Percentiles rank a stretch among this genome's conserved stretches.
These are phyloP conservation scores for Amphichorda felina DNA, from an alignment of 2,329 filamentous ascomycete species.

Conservation along the genomic window DNA sequence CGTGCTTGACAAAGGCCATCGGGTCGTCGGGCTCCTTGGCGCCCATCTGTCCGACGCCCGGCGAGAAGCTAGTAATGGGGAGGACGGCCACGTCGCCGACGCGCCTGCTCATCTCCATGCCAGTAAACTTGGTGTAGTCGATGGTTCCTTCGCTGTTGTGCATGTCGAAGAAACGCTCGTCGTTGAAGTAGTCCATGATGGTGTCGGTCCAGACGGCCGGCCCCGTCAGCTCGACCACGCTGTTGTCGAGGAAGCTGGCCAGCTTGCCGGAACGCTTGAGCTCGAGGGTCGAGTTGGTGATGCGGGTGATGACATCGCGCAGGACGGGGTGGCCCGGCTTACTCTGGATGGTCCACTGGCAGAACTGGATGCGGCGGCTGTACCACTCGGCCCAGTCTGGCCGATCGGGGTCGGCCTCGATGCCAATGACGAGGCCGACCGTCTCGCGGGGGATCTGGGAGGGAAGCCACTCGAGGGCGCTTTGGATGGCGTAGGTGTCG, in stretches of 20 bases:
- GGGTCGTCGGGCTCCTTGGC: conserved; percentile 80
- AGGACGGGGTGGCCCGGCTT: conserved; percentile 92
- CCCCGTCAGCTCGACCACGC: conserved; percentile 87
- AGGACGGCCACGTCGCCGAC: conserved; percentile 89
- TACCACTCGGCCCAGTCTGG: conserved; percentile 94
- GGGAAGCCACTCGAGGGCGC: conserved; percentile 82
- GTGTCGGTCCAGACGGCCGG: conserved; percentile 90
- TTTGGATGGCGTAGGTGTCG: conserved; percentile 76
- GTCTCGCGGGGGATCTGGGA: conserved; percentile 60
- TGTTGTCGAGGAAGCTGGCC: conserved; percentile 47
- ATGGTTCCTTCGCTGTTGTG: conserved; percentile 58
- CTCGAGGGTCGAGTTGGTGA: conserved; percentile 70
- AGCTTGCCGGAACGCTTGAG: conserved; percentile 59
- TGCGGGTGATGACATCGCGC: conserved; percentile 73
- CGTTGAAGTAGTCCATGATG: conserved; percentile 89
- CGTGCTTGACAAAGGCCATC: conserved; percentile 95
- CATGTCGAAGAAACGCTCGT: conserved; percentile 79
- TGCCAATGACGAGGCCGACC: conserved; percentile 82
- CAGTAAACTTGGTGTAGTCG: conserved; percentile 80
- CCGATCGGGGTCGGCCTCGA: conserved; percentile 91
- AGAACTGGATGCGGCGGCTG: conserved; percentile 91
- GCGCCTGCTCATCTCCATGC: conserved; percentile 71
- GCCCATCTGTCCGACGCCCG: conserved; percentile 87
- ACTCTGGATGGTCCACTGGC: conserved; percentile 96
- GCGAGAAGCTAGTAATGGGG: conserved; percentile 95